Base-by-base conservation (phyloP, 352 stramenopile species). In the Globisporangium polare region DNA sequence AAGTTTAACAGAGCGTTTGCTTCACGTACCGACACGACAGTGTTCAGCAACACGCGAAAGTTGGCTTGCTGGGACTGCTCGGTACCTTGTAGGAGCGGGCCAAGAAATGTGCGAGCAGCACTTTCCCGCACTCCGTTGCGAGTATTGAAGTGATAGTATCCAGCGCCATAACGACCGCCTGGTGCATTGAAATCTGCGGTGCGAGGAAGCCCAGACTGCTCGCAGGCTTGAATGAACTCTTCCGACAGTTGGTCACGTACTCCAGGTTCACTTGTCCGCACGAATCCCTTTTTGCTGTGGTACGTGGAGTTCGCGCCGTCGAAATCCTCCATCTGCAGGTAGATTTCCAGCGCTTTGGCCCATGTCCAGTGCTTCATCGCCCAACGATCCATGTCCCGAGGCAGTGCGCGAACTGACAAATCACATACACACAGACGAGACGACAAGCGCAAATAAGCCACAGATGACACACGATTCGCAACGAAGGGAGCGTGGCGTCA, bases 81-180 rank as follows among this genome's bases (percentile, higher is more conserved):
- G 2, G 73, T 60, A 20, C 41, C 62, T 42, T 77, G 61, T 20
- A 89, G 18, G 17, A 91, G 73, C 5, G 82, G 79, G 7, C 77
- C 81, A 8, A 96, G 66, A 33, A 96, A 83, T 5, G 79, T 72
- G 46, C 88, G 68, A 22, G 84, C 86, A 7, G 88, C 89, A 51
- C 88, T 96, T 54, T 95, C 81, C 3, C 90, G 83, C 22, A 95
- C 67, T 31, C 90, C 90, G 43, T 94, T 57, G 5, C 77, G 71
- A 45, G 91, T 92, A 65, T 94, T 94, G 20, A 97, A 97, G 59
- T 95, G 72, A 64, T 97, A 97, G 45, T 80, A 92, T 0, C 89
- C 90, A 29, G 70, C 84, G 6, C 90, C 90, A 41, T 76, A 69
- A 17, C 89, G 72, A 17, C 74, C 76, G 8, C 60, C 61, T n/a